Evolutionary conservation across 2,329 filamentous ascomycete genomes (phyloP).

Genomic region (Byssoonygena ceratinophila): DNA sequence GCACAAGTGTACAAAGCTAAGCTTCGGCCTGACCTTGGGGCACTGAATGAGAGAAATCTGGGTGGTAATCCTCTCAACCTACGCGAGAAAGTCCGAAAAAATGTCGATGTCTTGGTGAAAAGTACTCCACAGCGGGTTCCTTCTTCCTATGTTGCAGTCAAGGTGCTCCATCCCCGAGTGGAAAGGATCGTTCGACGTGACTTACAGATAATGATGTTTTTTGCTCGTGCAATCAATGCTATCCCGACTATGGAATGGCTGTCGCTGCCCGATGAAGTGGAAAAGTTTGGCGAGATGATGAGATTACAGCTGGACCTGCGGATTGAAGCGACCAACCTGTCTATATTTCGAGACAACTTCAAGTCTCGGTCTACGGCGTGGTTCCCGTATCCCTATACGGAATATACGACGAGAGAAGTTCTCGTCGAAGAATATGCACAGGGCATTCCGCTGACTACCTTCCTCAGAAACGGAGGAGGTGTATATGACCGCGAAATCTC

Average conservation of each 20-base stretch:
- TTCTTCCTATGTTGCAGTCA: slow-evolving; percentile 86
- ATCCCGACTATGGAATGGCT: slow-evolving; percentile 97
- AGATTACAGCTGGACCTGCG: slow-evolving; percentile 87
- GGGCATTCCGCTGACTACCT: slow-evolving; percentile 81
- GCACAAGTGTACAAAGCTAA: slow-evolving; percentile 97
- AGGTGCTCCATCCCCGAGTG: slow-evolving; percentile 85
- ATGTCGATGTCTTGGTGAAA: slow-evolving; percentile 78
- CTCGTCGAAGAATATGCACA: slow-evolving; percentile 93
- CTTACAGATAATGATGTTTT: slow-evolving; percentile 85
- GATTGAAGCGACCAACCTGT: slow-evolving; percentile 83
- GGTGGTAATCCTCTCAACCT: slow-evolving; percentile 46
- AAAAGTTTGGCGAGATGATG: slow-evolving; percentile 98
- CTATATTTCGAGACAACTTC: slow-evolving; percentile 82
- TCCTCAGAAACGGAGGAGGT: slow-evolving; percentile 82
- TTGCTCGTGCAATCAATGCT: slow-evolving; percentile 69
- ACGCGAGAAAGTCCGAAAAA: slow-evolving; percentile 60
- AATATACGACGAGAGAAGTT: slow-evolving; percentile 85
- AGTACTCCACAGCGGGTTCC: slow-evolving; percentile 75
- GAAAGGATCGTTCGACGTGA: slow-evolving; percentile 86
- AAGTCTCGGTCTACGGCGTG: slow-evolving; percentile 80
- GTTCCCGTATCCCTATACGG: slow-evolving; percentile 89
- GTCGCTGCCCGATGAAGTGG: slow-evolving; percentile 85
- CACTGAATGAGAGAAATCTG: slow-evolving; percentile 49
- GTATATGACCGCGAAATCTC: slow-evolving; percentile 91
- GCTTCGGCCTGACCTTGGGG: slow-evolving; percentile 66